Percentiles rank a stretch among this genome's conserved stretches.
phyloP scores from a whole-genome alignment of 106 monocot species.

The Dioscorea alata region DNA sequence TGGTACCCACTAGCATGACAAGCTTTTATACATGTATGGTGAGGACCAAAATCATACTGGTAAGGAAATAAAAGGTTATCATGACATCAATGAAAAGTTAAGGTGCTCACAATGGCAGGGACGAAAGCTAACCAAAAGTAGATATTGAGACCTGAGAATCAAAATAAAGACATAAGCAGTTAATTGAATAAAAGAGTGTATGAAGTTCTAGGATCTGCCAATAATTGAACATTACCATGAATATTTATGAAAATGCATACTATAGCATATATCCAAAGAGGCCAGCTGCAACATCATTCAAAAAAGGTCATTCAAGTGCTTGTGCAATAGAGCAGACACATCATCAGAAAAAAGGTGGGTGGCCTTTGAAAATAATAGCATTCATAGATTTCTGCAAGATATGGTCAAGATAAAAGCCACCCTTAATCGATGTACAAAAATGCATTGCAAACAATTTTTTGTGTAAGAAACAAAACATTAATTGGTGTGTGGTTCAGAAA shows the following conservation, averaged over 20 bases:
- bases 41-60: no score
- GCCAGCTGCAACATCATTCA: constrained; percentile 64
- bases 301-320: background rate
- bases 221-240: constrained; percentile 44
- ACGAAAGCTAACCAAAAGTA: constrained; percentile 87
- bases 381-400: no score
- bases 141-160: constrained; percentile 67
- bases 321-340: background rate
- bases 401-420: no score
- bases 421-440: no score
- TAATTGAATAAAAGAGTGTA: background rate
- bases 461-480: no score
- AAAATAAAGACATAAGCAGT: constrained; percentile 1
- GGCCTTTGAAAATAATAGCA: background rate
- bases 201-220: background rate
- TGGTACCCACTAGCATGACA: constrained; percentile 73
- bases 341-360: background rate
- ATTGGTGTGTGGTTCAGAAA: no score
- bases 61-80: no score
- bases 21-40: constrained; percentile 31
- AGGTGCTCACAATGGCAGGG: constrained; percentile 70
- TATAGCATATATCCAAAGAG: constrained; percentile 74
- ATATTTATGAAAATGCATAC: constrained; percentile 82
- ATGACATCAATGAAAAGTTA: background rate
- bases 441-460: no score